Conservation (phyloP, 1,284 basidiomycete species). For the Leccinum angustisporum region DNA sequence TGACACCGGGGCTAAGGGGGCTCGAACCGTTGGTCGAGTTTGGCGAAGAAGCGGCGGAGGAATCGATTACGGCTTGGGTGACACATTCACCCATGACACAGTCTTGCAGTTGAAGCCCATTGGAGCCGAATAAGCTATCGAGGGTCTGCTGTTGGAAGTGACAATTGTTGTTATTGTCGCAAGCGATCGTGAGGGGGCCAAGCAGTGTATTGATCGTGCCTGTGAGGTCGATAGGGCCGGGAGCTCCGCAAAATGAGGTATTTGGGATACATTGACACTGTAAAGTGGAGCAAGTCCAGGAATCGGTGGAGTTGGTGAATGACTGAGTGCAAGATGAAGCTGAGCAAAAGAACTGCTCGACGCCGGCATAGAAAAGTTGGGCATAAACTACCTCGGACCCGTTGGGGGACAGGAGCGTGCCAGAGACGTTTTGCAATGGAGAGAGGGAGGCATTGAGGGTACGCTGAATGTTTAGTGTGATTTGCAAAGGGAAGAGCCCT, state of each 20-base stretch:
- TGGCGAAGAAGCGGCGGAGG: constrained; percentile 32
- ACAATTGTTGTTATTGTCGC: constrained; percentile 59
- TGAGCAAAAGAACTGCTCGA: constrained; percentile 82
- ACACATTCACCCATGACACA: constrained; percentile 89
- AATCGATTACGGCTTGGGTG: constrained; percentile 72
- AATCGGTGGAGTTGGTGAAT: constrained; percentile 37
- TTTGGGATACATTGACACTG: constrained; percentile 70
- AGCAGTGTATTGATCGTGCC: constrained; percentile 57
- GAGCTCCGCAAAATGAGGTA: constrained; percentile 73
- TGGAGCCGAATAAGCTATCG: constrained; percentile 65
- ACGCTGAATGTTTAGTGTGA: constrained; percentile 76
- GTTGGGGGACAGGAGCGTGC: constrained; percentile 48
- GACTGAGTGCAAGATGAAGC: constrained; percentile 71
- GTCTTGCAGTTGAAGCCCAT: constrained; percentile 66
- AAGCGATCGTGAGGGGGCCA: constrained; percentile 67
- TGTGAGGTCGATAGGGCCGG: constrained; percentile 50
- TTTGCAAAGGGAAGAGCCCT: constrained; percentile 63
- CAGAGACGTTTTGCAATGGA: constrained; percentile 56
- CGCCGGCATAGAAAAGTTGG: constrained; percentile 81
- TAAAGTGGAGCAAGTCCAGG: constrained; percentile 72
- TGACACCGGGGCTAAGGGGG: constrained; percentile 73
- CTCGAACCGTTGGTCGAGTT: constrained; percentile 32
- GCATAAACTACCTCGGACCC: constrained; percentile 64
- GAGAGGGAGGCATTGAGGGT: constrained; percentile 68
- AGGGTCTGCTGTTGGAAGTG: constrained; percentile 74